Evolutionary conservation across 1,284 basidiomycete genomes (phyloP), one percentile per base, ranked within the genome.

Genomic region (Pseudozyma tsukubaensis): DNA sequence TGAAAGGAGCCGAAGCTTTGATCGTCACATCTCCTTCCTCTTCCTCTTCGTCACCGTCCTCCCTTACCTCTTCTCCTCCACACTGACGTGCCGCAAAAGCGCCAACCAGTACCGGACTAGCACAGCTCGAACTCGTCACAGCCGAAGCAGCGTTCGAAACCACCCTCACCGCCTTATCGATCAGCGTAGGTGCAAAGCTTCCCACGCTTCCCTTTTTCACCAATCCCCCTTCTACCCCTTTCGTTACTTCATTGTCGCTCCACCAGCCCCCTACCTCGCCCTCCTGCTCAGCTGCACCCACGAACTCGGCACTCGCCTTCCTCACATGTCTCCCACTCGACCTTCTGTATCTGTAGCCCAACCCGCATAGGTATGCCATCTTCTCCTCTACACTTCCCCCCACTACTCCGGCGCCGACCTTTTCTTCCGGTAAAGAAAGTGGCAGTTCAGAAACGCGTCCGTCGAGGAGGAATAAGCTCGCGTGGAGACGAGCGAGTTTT

Each of bases 311-410:
- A 10, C 59, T 50, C 7, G 18, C 47, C n/a, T 68, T 62, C 24
- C 65, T 39, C 8, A 35, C 55, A 24, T 62, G 55, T 24, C 48
- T n/a, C 0, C 19, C 36, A 34, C 35, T 35, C 29, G 21, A 54
- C 36, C 40, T 55, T 4, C 45, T 21, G 21, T 57, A 71, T 8
- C 72, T 19, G 37, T 75, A 75, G 1, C 72, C 67, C 3, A 75
- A 21, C 5, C 72, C 72, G 32, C 67, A 75, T 8, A 75, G 67
- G 32, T 71, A 75, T 0, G 67, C 72, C 72, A 71, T 68, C 50
- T 67, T 61, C 43, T 71, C 72, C 36, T 62, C 69, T 10, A 66
- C 59, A n/a, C 51, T 53, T 8, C 58, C 24, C 34, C 50, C 58
- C 6, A 43, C 19, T 32, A 21, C 21, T 14, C 29, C 13, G 36